Conservation (phyloP, 768 basidiomycete species). For the Auricularia heimuer region DNA sequence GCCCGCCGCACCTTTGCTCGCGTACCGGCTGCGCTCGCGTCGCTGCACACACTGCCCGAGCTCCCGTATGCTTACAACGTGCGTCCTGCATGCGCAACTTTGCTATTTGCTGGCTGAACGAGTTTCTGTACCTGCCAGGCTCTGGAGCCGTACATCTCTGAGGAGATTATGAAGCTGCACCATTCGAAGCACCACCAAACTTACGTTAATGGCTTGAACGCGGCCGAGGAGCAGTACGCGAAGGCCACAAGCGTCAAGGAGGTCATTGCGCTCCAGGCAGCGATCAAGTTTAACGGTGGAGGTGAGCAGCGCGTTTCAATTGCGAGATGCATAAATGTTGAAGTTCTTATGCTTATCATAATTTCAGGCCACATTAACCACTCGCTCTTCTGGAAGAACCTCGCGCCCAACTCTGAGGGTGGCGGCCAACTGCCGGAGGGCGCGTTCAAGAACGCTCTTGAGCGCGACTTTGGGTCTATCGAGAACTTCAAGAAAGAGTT, state of each 20-base stretch:
- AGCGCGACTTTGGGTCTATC: slow-evolving; percentile 76
- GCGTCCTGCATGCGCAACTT: slow-evolving; percentile 11
- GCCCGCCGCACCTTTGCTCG: slow-evolving; percentile 30
- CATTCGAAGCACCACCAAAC: slow-evolving; percentile 75
- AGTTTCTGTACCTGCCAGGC: slow-evolving; percentile 33
- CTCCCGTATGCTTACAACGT: slow-evolving; percentile 78
- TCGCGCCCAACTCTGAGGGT: slow-evolving; percentile 57
- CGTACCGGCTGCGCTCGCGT: slow-evolving; percentile 28
- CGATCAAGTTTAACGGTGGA: slow-evolving; percentile 97
- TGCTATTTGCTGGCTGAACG: background rate
- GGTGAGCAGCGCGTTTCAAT: slow-evolving; percentile 32
- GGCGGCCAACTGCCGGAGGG: slow-evolving; percentile 52
- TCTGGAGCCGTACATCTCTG: slow-evolving; percentile 85
- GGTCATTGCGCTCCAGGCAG: slow-evolving; percentile 76
- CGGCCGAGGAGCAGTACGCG: slow-evolving; percentile 77
- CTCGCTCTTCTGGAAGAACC: slow-evolving; percentile 95
- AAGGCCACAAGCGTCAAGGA: slow-evolving; percentile 58
- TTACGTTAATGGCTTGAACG: slow-evolving; percentile 91
- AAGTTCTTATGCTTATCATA: too few species aligned
- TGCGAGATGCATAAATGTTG: background rate
- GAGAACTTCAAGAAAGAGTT: slow-evolving; percentile 79
- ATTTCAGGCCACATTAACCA: slow-evolving; percentile 81
- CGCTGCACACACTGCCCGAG: slow-evolving; percentile 63
- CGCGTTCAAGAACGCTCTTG: slow-evolving; percentile 62
- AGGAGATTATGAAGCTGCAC: slow-evolving; percentile 90